Evolutionary conservation across 768 basidiomycete genomes (phyloP), one percentile per base, ranked within the genome.

Genomic region (Auriscalpium vulgare): DNA sequence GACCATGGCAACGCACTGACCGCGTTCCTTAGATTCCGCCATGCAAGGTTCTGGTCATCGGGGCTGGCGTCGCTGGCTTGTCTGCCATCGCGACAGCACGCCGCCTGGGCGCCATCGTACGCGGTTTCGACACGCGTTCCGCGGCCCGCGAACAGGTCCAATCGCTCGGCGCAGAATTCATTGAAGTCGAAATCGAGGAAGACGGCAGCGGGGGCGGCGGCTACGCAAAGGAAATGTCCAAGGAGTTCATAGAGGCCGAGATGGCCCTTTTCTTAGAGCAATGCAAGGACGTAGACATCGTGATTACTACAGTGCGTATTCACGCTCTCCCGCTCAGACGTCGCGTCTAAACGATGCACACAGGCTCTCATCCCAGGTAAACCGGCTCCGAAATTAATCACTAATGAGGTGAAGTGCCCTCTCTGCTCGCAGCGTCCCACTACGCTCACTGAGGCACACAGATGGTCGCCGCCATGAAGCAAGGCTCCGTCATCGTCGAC

Each of bases 401-500:
- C 84, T 6, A 76, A 83, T 59, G 86, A 89, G 67, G 76, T 71
- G 23, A 43, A 69, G 59, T 14, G 13, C 10, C 34, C 37, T 29
- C 9, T 29, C 17, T n/a, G 10, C 11, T 37, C 38, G 17, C 10
- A 19, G 1, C 14, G 43, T 21, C 21, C 10, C 52, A 29, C 16
- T 14, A 29, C 43, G 17, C 23, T 53, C 7, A 50, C 34, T 5
- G 9, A 14, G 35, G 35, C 55, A 35, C 56, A 9, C 53, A 78
- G 74, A 92, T 93, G 87, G 78, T 94, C 13, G 80, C 84, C 43
- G 87, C 84, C n/a, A 92, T 94, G 91, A 92, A 88, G 63, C 89
- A 88, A 72, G 91, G 91, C 23, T 93, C 91, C 5, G 84, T 94
- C 34, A 81, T 94, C 52, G 91, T 93, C 29, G 91, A 94, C 68